Conservation (phyloP, 2,329 filamentous ascomycete species). For the Xylaria sp. region DNA sequence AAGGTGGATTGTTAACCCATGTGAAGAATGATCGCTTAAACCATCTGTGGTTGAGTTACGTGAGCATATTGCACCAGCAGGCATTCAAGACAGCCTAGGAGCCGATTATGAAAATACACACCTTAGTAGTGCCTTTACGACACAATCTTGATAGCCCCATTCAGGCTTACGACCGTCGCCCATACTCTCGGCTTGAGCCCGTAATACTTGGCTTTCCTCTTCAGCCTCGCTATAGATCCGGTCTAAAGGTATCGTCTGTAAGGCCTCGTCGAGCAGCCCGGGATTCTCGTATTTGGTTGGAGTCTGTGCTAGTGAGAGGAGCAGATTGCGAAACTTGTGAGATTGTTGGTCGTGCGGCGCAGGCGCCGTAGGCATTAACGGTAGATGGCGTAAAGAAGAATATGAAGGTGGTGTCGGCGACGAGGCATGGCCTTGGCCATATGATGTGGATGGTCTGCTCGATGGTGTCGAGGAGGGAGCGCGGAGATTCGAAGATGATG, state of each 20-base stretch:
- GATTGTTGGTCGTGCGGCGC: conserved; percentile 71
- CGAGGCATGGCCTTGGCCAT: conserved; percentile 36
- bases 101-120: conserved; percentile 55
- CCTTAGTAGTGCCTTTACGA: conserved; percentile 87
- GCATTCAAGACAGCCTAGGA: conserved; percentile 20
- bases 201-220: conserved; percentile 88
- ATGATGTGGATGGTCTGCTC: conserved; percentile 60
- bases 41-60: conserved; percentile 69
- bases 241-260: conserved; percentile 87
- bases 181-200: conserved; percentile 88
- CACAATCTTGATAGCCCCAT: conserved; percentile 98
- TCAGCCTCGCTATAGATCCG: conserved; percentile 94
- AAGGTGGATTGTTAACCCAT: conserved; percentile 96
- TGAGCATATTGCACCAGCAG: conserved; percentile 25
- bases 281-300: conserved; percentile 97
- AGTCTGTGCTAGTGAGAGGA: conserved; percentile 86
- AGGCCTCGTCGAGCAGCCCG: conserved; percentile 89
- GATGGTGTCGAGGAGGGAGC: conserved; percentile 53
- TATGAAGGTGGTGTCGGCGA: conserved; percentile 65
- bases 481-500: conserved; percentile 62
- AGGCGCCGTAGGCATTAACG: conserved; percentile 79
- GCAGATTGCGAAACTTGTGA: conserved; percentile 81
- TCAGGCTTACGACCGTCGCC: conserved; percentile 81
- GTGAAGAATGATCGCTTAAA: conserved; percentile 96
- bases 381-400: conserved; percentile 70